phyloP scores from a whole-genome alignment of 2,329 filamentous ascomycete genomes.

The Fusarium sp. region DNA sequence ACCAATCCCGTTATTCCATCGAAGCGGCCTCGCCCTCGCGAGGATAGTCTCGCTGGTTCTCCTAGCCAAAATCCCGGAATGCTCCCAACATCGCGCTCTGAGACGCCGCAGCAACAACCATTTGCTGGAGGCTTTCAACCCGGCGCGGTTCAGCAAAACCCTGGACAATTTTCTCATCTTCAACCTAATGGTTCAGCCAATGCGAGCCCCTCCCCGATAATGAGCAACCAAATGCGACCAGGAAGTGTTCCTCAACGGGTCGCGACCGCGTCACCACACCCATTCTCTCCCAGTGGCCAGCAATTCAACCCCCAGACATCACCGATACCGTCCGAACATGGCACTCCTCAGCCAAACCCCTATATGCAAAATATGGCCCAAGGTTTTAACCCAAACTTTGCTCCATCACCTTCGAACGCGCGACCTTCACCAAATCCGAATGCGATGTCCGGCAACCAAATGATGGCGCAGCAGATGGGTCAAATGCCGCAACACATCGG shows the following conservation, averaged over 20 bases:
- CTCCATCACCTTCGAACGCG: slow-evolving; percentile 63
- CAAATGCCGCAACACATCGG: slow-evolving; percentile 58
- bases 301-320: slow-evolving; percentile 78
- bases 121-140: slow-evolving; percentile 76
- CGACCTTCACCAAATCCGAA: slow-evolving; percentile 64
- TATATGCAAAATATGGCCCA: slow-evolving; percentile 70
- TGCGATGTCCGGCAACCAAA: slow-evolving; percentile 59
- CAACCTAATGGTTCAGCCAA: slow-evolving; percentile 82
- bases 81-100: slow-evolving; percentile 84
- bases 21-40: slow-evolving; percentile 81
- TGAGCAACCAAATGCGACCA: slow-evolving; percentile 79
- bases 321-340: slow-evolving; percentile 78
- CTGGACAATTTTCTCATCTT: slow-evolving; percentile 80
- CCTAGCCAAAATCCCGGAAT: slow-evolving; percentile 78
- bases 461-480: slow-evolving; percentile 62
- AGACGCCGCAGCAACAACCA: slow-evolving; percentile 83
- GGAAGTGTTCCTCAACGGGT: slow-evolving; percentile 80
- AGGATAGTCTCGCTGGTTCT: slow-evolving; percentile 85
- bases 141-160: slow-evolving; percentile 68
- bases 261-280: slow-evolving; percentile 90
- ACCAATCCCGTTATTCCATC: slow-evolving; percentile 88
- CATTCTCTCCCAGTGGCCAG: slow-evolving; percentile 80
- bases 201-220: slow-evolving; percentile 91
- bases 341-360: slow-evolving; percentile 77
- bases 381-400: slow-evolving; percentile 66